Evolutionary conservation across 2,329 filamentous ascomycete genomes (phyloP), one percentile per base, ranked within the genome.

Genomic region (Aureobasidium sp.): DNA sequence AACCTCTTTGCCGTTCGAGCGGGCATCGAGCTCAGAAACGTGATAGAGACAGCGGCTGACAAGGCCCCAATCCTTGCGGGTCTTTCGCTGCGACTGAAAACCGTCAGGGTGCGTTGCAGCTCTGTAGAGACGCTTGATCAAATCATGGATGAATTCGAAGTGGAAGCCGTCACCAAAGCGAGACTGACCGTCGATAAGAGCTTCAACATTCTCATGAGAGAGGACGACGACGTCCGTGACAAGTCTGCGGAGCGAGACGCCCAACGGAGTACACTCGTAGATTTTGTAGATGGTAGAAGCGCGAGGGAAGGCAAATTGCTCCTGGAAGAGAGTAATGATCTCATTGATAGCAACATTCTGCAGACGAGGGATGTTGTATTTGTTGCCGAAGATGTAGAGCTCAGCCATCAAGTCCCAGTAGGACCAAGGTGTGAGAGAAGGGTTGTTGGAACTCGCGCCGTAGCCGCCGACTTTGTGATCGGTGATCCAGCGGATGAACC

Each of bases 311-410:
- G 29, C 53, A 12, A 47, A 57, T 6, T 36, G 27, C 1, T 57
- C 41, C 2, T 17, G 17, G 29, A 57, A 57, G 13, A 57, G 53
- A 10, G 12, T 8, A 7, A 57, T 46, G 4, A 46, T 47, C 32
- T 57, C 53, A 20, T 57, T 37, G 53, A 57, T 27, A 7, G 41
- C 53, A n/a, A 57, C 53, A 10, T 57, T 57, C n/a, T 47, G 53
- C 7, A 57, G 12, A 8, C 53, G 53, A 17, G 52, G 41, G 17
- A 57, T 47, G 20, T 29, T 26, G 29, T 57, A 57, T 36, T 47
- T 57, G 53, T 46, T 57, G 13, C 53, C 53, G 27, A 57, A 57
- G 53, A 57, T 36, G 27, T 26, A 57, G 27, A 47, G 17, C 3
- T 44, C 53, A 27, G 10, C 29, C 41, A 57, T 44, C 17, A 57